Percentiles rank a stretch among this genome's conserved stretches.
Evolutionary conservation across 805 yeast genomes (phyloP).

Genomic region (Pichia exigua): DNA sequence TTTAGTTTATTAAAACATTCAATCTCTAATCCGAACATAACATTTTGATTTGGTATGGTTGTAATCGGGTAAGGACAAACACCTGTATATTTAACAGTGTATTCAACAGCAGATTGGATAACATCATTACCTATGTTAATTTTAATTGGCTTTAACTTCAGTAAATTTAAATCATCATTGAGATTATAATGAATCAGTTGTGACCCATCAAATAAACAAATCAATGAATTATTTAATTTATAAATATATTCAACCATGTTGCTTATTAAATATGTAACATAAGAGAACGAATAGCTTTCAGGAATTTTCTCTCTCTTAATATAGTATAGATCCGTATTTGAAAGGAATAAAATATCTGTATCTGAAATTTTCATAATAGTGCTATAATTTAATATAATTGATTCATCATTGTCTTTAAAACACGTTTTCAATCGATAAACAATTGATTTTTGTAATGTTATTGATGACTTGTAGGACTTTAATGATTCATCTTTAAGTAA

Average conservation of each 20-base stretch:
- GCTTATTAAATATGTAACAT: constrained; percentile 20
- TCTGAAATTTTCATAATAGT: constrained; percentile 22
- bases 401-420: constrained; percentile 17
- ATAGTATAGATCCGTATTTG: constrained; percentile 24
- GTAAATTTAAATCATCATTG: constrained; percentile 16
- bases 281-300: constrained; percentile 12
- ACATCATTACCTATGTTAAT: constrained; percentile 28
- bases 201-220: constrained; percentile 29
- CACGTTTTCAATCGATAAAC: constrained; percentile 24
- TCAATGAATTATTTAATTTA: constrained; percentile 20
- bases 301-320: constrained; percentile 16
- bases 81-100: constrained; percentile 23
- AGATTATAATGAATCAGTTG: constrained; percentile 27
- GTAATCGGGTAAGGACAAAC: constrained; percentile 43
- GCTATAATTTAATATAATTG: constrained; percentile 21
- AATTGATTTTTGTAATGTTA: constrained; percentile 18
- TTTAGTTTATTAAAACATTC: constrained; percentile 25
- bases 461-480: neutral
- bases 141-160: constrained; percentile 22
- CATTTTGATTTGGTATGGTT: constrained; percentile 37
- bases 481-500: constrained; percentile 1
- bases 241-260: constrained; percentile 26
- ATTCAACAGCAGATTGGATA: neutral
- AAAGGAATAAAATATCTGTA: constrained; percentile 24
- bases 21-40: constrained; percentile 42